phyloP scores from a whole-genome alignment of 2,329 filamentous ascomycete genomes.

The Exophiala alcalophila region DNA sequence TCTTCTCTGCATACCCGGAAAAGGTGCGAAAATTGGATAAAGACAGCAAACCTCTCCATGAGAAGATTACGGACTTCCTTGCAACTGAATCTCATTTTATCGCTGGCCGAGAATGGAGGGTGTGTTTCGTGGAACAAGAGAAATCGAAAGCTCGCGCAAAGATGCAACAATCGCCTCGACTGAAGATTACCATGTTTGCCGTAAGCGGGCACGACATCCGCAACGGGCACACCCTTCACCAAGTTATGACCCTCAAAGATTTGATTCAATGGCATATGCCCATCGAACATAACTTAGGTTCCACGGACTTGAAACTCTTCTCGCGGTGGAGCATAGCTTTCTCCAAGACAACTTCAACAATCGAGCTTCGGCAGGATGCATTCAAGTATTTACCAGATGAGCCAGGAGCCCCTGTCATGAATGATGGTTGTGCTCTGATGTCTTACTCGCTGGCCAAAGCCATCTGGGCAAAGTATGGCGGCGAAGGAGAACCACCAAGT shows the following conservation, averaged over 20 bases:
- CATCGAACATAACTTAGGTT: conserved; percentile 35
- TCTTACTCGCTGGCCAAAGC: conserved; percentile 50
- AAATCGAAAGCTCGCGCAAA: conserved; percentile 32
- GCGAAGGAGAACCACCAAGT: conserved; percentile 44
- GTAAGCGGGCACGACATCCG: conserved; percentile 40
- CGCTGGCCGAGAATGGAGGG: conserved; percentile 44
- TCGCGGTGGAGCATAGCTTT: conserved; percentile 43
- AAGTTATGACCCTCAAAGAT: conserved; percentile 37
- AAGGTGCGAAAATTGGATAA: conserved; percentile 1
- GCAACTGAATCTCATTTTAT: conserved; percentile 38
- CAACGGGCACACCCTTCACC: conserved; percentile 12
- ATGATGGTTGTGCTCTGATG: conserved; percentile 55
- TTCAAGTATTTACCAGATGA: conserved; percentile 37
- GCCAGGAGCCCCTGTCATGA: conserved; percentile 39
- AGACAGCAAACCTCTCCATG: conserved; percentile 30
- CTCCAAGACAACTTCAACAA: conserved; percentile 44
- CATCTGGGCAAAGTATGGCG: conserved; percentile 46
- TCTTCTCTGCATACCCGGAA: conserved; percentile 20
- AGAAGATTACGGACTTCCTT: conserved; percentile 42
- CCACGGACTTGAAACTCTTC: conserved; percentile 47
- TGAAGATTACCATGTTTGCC: conserved; percentile 44
- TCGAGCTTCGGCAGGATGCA: conserved; percentile 38
- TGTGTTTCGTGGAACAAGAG: conserved; percentile 44
- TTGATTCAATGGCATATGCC: conserved; percentile 49
- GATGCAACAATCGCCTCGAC: conserved; percentile 25